Evolutionary conservation across 2,329 filamentous ascomycete genomes (phyloP), one percentile per base, ranked within the genome.

Genomic region (Atkinsonella hypoxylon): DNA sequence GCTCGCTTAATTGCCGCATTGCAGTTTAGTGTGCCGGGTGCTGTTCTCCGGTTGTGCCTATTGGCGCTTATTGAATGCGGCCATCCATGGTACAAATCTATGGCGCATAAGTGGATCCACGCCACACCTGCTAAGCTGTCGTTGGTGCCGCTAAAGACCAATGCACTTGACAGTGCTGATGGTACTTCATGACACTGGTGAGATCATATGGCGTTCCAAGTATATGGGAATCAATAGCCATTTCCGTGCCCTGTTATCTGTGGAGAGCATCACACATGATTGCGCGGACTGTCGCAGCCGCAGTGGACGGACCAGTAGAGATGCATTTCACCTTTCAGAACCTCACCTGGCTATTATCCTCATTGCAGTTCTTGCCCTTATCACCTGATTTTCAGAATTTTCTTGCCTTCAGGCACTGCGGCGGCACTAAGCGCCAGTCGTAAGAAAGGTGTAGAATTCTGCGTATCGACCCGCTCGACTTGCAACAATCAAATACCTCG

Each of bases 1-100:
- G 68, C 64, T 66, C 64, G 63, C 61, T 66, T 67, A 68, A 59
- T 46, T 64, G 54, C 47, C 62, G 55, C 36, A 51, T 58, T 57
- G 13, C 36, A 60, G 61, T 57, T 51, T 66, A 66, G 63, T 53
- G 57, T 53, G 31, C 10, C 42, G 13, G 13, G 20, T 10, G 26
- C 46, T 38, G 34, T 50, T 53, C 52, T 44, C 18, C 15, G 51
- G 54, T 15, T 32, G 20, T 53, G 51, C 56, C 54, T 57, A 58
- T 56, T 44, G 41, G 13, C 41, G 50, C 50, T 57, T 54, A 54
- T 55, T 56, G 54, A 55, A 56, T 59, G 48, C 34, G 34, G 34
- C 34, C 34, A 7, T 36, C 2, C 11, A 12, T 36, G 34, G 11
- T 26, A 26, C 34, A 36, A 36, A 12, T 5, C 34, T 36, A 10